Evolutionary conservation across 805 yeast genomes (phyloP), one percentile per base, ranked within the genome.

Genomic region (Candida glaebosa): DNA sequence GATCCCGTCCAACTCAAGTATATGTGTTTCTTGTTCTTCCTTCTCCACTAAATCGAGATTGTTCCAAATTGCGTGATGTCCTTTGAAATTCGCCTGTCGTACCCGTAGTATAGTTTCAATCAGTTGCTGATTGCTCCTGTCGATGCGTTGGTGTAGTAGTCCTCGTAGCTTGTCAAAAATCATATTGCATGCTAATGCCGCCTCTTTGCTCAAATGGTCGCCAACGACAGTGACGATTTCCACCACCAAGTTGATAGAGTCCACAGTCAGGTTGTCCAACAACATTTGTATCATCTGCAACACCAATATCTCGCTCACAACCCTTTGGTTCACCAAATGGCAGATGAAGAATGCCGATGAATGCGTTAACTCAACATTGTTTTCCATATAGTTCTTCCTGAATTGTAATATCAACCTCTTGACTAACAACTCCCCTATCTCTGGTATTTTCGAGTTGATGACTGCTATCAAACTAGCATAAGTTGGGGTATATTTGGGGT

Each of bases 401-500:
- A 87, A 86, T 42, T 73, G 80, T 3, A 80, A 51, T 1, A 84
- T 64, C 19, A 82, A 58, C 45, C 93, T 67, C 6, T 70, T 53
- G 0, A 73, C 56, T 24, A 85, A 47, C 3, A 82, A 56, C 42
- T 74, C 74, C 2, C 95, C 96, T 14, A 87, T 61, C 26, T 75
- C 75, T 0, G 95, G 93, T 3, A 86, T 57, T 48, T 82, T 78
- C 4, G 84, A 73, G 58, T 85, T 84, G 8, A 88, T 39, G 1
- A 82, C 71, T 2, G 82, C 71, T 0, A 76, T 70, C 26, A 88
- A 51, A 1, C 84, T 64, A 0, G 89, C 79, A 49, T 75, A 81
- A 1, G 74, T 70, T 0, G 77, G 60, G 0, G 84, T 47, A 44
- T 58, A 64, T 0, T 65, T 48, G 14, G 58, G 33, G 10, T 79